Conservation (phyloP, 208 protist genomes). For the Trypanosoma scelopori region DNA sequence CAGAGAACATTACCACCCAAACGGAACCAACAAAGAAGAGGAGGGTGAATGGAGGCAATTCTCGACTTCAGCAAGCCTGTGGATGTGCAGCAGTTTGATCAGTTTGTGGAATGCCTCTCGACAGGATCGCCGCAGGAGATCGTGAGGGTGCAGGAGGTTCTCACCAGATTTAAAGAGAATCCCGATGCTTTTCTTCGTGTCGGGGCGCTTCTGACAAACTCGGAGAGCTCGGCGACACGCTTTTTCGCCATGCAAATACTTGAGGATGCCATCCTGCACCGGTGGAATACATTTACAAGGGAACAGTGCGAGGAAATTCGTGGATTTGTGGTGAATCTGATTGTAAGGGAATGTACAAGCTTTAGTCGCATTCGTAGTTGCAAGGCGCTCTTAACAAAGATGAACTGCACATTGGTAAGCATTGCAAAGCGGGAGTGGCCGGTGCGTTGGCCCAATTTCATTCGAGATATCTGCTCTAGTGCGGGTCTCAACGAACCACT, state of each 20-base stretch:
- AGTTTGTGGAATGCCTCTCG: constrained; percentile 55
- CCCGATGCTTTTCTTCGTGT: constrained; percentile 92
- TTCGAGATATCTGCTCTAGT: constrained; percentile 96
- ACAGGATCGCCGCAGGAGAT: constrained; percentile 52
- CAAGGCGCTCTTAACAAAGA: constrained; percentile 85
- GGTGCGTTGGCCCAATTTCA: constrained; percentile 96
- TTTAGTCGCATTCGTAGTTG: constrained; percentile 53
- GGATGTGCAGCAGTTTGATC: constrained; percentile 74
- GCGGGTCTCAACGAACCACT: constrained; percentile 90
- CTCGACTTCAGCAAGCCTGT: constrained; percentile 72
- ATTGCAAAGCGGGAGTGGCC: constrained; percentile 99
- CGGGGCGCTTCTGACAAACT: constrained; percentile 89
- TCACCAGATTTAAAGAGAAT: constrained; percentile 90
- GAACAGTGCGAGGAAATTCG: constrained; percentile 93
- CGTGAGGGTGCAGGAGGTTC: constrained; percentile 77
- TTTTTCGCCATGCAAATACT: constrained; percentile 94
- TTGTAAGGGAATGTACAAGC: constrained; percentile 86
- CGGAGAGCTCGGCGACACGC: constrained; percentile 67
- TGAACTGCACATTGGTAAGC: constrained; percentile 89
- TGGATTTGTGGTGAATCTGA: constrained; percentile 94
- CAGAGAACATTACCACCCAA: not conserved
- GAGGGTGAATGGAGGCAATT: constrained; percentile 51
- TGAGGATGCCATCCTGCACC: constrained; percentile 90
- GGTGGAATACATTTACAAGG: constrained; percentile 94
- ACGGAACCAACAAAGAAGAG: constrained; percentile 4